Base-by-base conservation (phyloP, 306 rosid genomes). In the Lathyrus oleraceus region DNA sequence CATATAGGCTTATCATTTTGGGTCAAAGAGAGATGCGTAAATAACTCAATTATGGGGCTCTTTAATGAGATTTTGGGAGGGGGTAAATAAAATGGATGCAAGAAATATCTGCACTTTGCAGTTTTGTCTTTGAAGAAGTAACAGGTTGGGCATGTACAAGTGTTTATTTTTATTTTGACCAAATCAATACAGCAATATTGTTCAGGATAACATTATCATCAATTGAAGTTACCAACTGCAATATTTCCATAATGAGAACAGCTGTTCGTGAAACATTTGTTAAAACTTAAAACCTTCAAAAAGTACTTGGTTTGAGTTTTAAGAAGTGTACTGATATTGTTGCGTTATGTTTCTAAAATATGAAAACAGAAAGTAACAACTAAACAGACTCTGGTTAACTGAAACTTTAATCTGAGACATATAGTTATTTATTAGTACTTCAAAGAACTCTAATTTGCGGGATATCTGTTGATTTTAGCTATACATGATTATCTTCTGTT, bases 401-500 rank as follows among this genome's bases (percentile, higher is more conserved):
- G 62, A 59, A 32, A 47, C 71, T 47, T 48, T 17, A 39, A 38
- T 64, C 53, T 69, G 48, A 45, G 43, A 45, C 65, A 13, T 49
- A 20, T 48, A 16, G 12, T 19, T 51, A 17, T 19, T 42, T 20
- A 11, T 49, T 47, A 23, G 42, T 66, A 49, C 19, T 65, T 70
- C 45, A 14, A 23, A 60, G 44, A 64, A 14, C 54, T 36, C 56
- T 27, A 45, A 15, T 57, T 73, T 65, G 25, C 47, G 52, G 35
- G 59, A 48, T 64, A 8, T 65, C n/a, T 5, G 61, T 49, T 71
- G 45, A 53, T 74, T 60, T 57, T 16, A 15, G 19, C 20, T 43
- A 23, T 30, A 39, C 38, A 74, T 71, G 63, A 64, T 38, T n/a
- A 28, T 62, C 35, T 63, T 42, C 20, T 30, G 27, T 79, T 32